Percentiles rank a stretch among this genome's conserved stretches.
phyloP scores from a whole-genome alignment of 176 grass and related monocot species.

The barley (Hordeum vulgare) region DNA sequence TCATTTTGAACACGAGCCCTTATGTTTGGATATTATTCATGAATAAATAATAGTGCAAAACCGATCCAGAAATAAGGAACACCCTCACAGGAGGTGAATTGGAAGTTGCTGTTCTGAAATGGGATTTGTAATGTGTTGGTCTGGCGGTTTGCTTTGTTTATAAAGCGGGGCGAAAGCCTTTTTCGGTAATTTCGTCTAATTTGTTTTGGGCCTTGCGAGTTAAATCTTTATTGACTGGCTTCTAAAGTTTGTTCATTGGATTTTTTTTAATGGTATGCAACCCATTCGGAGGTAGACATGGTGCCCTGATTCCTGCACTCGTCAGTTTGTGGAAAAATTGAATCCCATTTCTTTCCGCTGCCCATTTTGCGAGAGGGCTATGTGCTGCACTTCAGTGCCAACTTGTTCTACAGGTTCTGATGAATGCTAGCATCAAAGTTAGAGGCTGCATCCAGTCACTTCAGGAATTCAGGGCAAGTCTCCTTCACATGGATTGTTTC shows the following conservation, averaged over 20 bases:
- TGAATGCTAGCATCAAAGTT: not conserved
- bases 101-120: not conserved
- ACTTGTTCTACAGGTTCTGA: no score
- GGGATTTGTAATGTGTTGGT: no score
- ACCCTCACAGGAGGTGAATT: not conserved
- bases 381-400: no score
- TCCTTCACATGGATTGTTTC: not conserved
- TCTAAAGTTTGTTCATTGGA: not conserved
- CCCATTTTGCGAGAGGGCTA: no score
- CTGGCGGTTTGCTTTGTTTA: no score
- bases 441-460: not conserved
- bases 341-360: not conserved
- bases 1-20: not conserved
- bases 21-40: slow-evolving; percentile 8
- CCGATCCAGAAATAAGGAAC: not conserved
- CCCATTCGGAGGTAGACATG: not conserved
- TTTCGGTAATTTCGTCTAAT: not conserved
- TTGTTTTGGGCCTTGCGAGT: not conserved
- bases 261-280: no score
- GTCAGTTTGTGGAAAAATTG: not conserved
- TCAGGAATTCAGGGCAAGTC: not conserved
- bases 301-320: not conserved
- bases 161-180: no score
- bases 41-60: slow-evolving; percentile 1
- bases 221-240: not conserved